Evolutionary conservation across 345 rosid species (phyloP), one percentile per base, ranked within the genome.

Genomic region (Eucalyptus erythrocorys): DNA sequence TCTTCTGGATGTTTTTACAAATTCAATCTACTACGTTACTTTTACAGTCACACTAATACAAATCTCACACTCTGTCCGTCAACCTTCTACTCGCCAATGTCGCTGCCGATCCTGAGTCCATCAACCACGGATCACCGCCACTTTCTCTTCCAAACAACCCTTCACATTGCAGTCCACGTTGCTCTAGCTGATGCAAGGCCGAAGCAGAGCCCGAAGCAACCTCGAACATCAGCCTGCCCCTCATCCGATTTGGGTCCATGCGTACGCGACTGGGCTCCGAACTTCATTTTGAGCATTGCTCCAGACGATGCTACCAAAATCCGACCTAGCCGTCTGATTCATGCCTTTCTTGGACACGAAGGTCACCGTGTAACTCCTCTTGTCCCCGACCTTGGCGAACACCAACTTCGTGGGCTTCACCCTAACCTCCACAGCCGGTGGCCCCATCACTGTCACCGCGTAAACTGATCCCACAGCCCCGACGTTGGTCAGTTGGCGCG

Each of bases 241-340:
- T 86, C 87, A 53, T 21, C 64, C 53, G 27, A 91, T 59, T 64
- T 90, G 91, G 76, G 96, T 92, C 99, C 99, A 95, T 7, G 95
- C 89, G 80, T 95, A 96, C 6, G 97, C 92, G 81, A 95, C 91
- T 12, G 99, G 99, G 91, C 99, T 96, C 90, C 92, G 93, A 26
- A 97, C 99, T 91, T 94, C 93, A 90, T 94, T 92, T 55, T 89
- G 89, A 27, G 90, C 93, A 87, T 94, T 93, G 87, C 91, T 92
- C 99, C 99, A 97, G 48, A 92, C 91, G 15, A 97, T 93, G 27
- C 97, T 94, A 82, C 99, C 98, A 85, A 89, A 97, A 80, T 91
- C 97, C 15, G 93, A 87, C 45, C 89, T 91, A 50, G 90, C 91
- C 32, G 87, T 86, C 88, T 89, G 84, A 45, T 85, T 89, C 21